Percentiles rank a stretch among this genome's conserved stretches.
phyloP scores from a whole-genome alignment of 164 flowering plant species.

The Amborella trichopoda region DNA sequence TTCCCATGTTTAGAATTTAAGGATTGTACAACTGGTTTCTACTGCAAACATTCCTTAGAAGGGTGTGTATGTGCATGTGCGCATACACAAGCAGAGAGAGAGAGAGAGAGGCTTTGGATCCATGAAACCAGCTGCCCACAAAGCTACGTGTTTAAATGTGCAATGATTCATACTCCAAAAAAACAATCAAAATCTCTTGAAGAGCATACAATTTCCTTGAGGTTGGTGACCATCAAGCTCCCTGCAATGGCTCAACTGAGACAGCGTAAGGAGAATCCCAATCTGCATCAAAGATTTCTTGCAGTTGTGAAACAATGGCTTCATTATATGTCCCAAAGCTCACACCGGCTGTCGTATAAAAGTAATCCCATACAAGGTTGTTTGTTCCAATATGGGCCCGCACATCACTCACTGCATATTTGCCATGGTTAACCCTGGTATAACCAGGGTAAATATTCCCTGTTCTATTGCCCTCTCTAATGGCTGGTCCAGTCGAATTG shows the following conservation, averaged over 20 bases:
- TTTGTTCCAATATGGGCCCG: slow-evolving; percentile 93
- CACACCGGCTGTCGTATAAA: slow-evolving; percentile 72
- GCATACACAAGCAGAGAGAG: too few species aligned
- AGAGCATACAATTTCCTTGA: too few species aligned
- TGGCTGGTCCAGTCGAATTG: slow-evolving; percentile 76
- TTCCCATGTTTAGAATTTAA: too few species aligned
- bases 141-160: too few species aligned
- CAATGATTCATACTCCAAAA: too few species aligned
- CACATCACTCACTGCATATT: slow-evolving; percentile 76
- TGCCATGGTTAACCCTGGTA: slow-evolving; percentile 86
- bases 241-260: slow-evolving; percentile 49
- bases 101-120: too few species aligned
- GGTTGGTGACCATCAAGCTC: too few species aligned
- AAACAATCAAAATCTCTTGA: too few species aligned
- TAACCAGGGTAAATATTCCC: slow-evolving; percentile 67
- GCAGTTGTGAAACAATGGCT: slow-evolving; percentile 71
- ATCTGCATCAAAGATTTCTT: slow-evolving; percentile 78
- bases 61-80: too few species aligned
- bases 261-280: slow-evolving; percentile 84
- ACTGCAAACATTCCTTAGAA: too few species aligned
- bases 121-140: too few species aligned
- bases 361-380: slow-evolving; percentile 94
- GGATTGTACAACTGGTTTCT: too few species aligned
- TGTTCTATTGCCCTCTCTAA: slow-evolving; percentile 31
- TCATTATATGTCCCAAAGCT: slow-evolving; percentile 83